Evolutionary conservation across 495 filamentous ascomycete species (phyloP), one percentile per base, ranked within the genome.

Genomic region (Daldinia caldariorum): DNA sequence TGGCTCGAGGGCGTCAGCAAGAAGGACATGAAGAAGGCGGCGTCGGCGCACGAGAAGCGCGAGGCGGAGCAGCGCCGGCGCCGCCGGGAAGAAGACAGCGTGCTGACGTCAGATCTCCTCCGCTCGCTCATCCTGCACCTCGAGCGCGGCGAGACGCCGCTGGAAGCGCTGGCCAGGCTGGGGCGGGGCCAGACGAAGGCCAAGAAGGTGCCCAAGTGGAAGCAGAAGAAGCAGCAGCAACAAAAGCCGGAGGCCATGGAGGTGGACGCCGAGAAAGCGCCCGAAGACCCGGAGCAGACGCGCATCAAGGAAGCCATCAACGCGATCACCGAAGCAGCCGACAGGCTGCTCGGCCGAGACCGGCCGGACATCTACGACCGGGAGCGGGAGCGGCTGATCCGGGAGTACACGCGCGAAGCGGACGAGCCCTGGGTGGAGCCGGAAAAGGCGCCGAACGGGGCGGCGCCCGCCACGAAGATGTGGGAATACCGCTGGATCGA

Each of bases 401-500:
- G 96, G 26, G 91, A 94, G 74, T 98, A 93, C 73, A 83, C 85
- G 31, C 88, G 87, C n/a, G 94, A 98, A 75, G 92, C 92, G 0
- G 96, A 94, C 5, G 94, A 97, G 69, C 87, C 89, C 7, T 99
- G 95, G 94, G 85, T 91, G n/a, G 92, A 96, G 63, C 85, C 85
- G 26, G 38, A 79, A 3, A 74, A 65, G 6, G 58, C 59, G 22
- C 41, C 62, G 1, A 39, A 57, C n/a, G n/a, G n/a, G 3, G 53
- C 67, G 37, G 59, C 60, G 10, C 58, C 78, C 35, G 77, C 74
- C 12, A 73, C 70, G 14, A 84, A 81, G 62, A 88, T 89, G 83
- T 99, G 94, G 94, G 91, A 98, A 77, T 98, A 91, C 75, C 82
- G 92, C 31, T 98, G 95, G 95, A 89, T 87, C 13, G 93, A 97